Evolutionary conservation across 805 yeast genomes (phyloP), one percentile per base, ranked within the genome.

Genomic region (Brettanomyces nanus): DNA sequence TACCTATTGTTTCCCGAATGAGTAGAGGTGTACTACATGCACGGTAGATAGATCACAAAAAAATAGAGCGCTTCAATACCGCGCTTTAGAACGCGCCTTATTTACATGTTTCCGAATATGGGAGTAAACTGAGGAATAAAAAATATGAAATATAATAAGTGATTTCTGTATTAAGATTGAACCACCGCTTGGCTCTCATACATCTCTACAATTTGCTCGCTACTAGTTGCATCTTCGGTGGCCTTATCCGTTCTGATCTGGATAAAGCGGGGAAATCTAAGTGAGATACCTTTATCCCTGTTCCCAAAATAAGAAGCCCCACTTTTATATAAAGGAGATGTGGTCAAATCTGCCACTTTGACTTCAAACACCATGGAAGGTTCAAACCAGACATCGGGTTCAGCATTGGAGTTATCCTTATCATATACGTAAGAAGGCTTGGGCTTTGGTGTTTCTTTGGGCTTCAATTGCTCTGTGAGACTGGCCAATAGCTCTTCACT

Each of bases 341-440:
- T 68, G 0, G 95, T 84, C 37, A 89, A 68, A 61, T 89, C 97
- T 0, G 97, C 97, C 1, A 95, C 83, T 39, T 85, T 65, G 0
- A 89, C 95, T 60, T 89, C 97, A 66, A 92, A 86, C 3, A 89
- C 68, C 15, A 68, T 60, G 1, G 81, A 71, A 4, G 97, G 96
- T 53, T 90, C 95, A 53, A 89, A 84, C 97, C 97, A 89, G 13
- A 90, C 89, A 54, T 90, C 97, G 0, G 97, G 97, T 28, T 66
- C 70, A 3, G 90, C 85, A 49, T 75, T 75, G 0, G 84, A 61
- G 37, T 73, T 68, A 10, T 57, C 61, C 3, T 67, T 60, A 53
- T 83, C 92, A 53, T 73, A 85, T 3, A 79, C 68, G 45, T 73
- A 76, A 39, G 78, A 82, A 0, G 83, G 66, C 48, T 80, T 84